These are phyloP conservation scores for Diplocarpon mali DNA, from an alignment of 2,329 filamentous ascomycete genomes.

Conservation along the genomic window DNA sequence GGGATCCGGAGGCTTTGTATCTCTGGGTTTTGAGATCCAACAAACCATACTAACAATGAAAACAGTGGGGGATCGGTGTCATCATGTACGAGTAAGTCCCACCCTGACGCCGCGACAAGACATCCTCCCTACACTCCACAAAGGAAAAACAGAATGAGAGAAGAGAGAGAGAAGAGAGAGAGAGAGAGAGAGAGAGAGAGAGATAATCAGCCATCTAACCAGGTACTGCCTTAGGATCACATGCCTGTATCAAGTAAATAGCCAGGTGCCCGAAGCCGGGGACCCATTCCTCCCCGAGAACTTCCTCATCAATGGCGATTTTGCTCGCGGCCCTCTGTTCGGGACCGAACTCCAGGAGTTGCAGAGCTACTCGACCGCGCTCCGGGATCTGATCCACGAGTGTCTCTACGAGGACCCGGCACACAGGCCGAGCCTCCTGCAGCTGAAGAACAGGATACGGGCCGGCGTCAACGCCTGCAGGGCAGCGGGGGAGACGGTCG, in stretches of 20 bases:
- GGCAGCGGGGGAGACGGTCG: not conserved
- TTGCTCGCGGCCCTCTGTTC: not conserved
- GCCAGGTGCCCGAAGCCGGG: no score
- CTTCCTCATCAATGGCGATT: no score
- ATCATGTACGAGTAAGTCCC: not conserved
- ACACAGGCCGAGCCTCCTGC: not conserved
- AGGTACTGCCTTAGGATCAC: no score
- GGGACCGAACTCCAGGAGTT: not conserved
- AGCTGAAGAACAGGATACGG: not conserved
- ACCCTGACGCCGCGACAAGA: not conserved
- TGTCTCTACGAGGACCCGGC: constrained; percentile 3
- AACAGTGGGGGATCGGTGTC: not conserved
- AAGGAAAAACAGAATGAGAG: no score
- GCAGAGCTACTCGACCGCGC: not conserved
- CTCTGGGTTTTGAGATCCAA: no score
- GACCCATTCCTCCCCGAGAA: no score
- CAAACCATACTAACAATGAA: not conserved
- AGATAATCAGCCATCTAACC: no score
- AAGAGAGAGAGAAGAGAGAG: no score
- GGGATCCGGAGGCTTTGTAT: no score
- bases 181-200: no score
- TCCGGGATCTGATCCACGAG: not conserved
- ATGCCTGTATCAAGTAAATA: no score
- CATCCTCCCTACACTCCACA: no score
- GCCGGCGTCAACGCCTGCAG: not conserved